Evolutionary conservation across 148 eudicot genomes (phyloP).

Genomic region (Rhododendron simsii): DNA sequence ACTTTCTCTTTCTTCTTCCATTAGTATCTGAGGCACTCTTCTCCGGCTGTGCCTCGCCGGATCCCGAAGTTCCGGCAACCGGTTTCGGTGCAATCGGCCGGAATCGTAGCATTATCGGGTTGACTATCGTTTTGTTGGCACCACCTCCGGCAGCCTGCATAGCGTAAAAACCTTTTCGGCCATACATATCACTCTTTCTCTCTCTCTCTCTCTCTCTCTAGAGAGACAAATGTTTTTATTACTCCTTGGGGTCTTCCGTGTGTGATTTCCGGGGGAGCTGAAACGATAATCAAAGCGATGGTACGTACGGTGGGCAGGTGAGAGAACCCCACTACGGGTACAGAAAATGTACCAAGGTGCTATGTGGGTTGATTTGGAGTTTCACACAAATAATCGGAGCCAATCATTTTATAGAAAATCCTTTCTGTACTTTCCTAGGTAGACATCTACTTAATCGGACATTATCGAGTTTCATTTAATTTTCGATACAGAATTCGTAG

Average conservation of each 20-base stretch:
- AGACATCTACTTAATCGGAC: no score
- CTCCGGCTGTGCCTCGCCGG: constrained; percentile 11
- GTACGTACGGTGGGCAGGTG: constrained; percentile 10
- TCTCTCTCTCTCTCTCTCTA: background rate
- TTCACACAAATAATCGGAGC: background rate
- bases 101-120: constrained; percentile 45
- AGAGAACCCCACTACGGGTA: background rate
- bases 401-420: no score
- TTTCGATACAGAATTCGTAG: no score
- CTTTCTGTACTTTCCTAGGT: no score
- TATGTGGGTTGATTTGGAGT: background rate
- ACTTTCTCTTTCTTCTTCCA: constrained; percentile 40
- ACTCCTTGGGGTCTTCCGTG: background rate
- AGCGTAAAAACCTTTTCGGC: constrained; percentile 5
- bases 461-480: background rate
- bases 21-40: background rate
- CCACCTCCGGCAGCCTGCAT: background rate
- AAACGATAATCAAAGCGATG: background rate
- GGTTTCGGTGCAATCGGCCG: constrained; percentile 74
- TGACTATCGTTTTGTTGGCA: constrained; percentile 23
- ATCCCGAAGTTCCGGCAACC: constrained; percentile 5
- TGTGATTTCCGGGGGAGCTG: background rate
- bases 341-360: background rate
- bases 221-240: background rate
- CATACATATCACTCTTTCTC: constrained; percentile 7